Conservation (phyloP, 2,329 filamentous ascomycete species). For the Cryphonectria carpinicola region DNA sequence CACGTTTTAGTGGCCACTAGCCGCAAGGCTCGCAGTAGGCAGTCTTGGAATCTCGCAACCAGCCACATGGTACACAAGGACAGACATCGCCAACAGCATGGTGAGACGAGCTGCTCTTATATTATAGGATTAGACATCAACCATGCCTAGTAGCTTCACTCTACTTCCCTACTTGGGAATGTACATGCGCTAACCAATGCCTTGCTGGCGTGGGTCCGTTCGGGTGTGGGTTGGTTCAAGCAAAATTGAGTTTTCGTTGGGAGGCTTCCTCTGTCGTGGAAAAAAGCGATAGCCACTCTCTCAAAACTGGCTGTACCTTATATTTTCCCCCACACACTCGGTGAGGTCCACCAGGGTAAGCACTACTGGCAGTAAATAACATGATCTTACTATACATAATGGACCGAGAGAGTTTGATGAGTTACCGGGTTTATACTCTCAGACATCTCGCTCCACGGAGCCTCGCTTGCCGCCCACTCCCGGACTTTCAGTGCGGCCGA, state of each 20-base stretch:
- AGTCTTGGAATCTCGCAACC: too few species aligned
- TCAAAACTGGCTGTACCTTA: too few species aligned
- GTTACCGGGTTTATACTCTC: neutral
- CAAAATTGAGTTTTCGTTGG: neutral
- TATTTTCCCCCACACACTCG: too few species aligned
- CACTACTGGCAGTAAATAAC: neutral
- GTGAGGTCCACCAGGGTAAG: neutral
- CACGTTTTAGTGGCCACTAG: too few species aligned
- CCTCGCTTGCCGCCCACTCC: neutral
- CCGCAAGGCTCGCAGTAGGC: too few species aligned
- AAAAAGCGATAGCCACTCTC: too few species aligned
- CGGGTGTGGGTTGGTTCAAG: neutral
- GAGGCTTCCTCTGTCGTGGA: neutral
- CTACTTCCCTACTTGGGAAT: neutral
- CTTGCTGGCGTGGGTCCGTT: too few species aligned
- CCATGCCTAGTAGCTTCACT: neutral
- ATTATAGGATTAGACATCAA: neutral
- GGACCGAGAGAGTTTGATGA: neutral
- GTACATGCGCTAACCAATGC: too few species aligned
- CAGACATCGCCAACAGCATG: too few species aligned
- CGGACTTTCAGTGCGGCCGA: constrained; percentile 3
- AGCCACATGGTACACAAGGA: too few species aligned
- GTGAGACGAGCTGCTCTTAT: too few species aligned
- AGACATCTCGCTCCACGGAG: neutral
- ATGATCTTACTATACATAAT: neutral